Base-by-base conservation (phyloP, 768 basidiomycete species). In the Pleurotus sapidus region DNA sequence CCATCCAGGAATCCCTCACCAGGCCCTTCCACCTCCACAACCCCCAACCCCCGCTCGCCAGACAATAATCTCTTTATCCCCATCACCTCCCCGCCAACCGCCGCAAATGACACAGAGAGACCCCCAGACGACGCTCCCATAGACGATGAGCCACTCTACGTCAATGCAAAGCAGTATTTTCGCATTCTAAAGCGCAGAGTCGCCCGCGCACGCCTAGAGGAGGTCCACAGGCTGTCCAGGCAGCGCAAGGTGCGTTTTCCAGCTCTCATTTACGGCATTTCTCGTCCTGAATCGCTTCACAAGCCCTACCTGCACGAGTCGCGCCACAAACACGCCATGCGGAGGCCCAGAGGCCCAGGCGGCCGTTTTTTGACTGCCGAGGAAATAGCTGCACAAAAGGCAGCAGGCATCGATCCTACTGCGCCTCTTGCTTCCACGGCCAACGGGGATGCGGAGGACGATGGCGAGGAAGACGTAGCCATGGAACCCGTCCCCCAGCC, bases 91-190 rank as follows among this genome's bases (percentile, higher is more conserved):
- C 25, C 55, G 14, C 20, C 25, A 3, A 24, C 42, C 15, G 20
- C 40, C 9, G 15, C 50, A 23, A 57, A 46, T 38, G 46, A 38
- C 30, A 18, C 25, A 11, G 15, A 50, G 57, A 67, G 54, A 60
- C 67, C 61, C 56, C 48, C 46, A 20, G 65, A 67, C 48, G 65
- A 70, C 37, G 67, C 68, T 57, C 68, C 71, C 72, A 80, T 92
- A 64, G 95, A 98, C 74, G 95, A 98, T 61, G 96, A 99, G 70
- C 96, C 97, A 24, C 87, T 99, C 63, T 98, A 98, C 75, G 97
- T 99, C 58, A 99, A 99, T 65, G 96, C 97, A 59, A 99, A 99
- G 70, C 97, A 99, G 74, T 99, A 98, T 71, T 94, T 95, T 65
- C 91, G 97, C 68, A 98, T 99, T 66, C 84, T 99, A 72, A 98